Percentiles rank a stretch among this genome's conserved stretches.
Conservation (phyloP, 495 filamentous ascomycete species). For the Talaromyces proteolyticus region DNA sequence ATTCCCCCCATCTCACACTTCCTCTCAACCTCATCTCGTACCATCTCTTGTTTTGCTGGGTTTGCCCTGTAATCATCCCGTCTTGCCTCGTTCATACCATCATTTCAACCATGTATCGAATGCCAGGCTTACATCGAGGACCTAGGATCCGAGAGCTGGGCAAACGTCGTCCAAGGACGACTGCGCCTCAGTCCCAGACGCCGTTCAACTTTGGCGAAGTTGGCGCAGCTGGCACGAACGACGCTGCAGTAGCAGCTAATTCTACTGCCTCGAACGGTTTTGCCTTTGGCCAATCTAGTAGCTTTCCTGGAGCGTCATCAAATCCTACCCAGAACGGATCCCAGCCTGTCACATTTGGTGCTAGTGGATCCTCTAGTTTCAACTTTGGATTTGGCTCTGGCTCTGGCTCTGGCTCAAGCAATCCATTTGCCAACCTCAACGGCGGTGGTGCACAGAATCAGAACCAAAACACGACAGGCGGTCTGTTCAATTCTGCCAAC, state of each 20-base stretch:
- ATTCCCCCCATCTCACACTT: too few relatives aligned
- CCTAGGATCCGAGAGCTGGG: conserved; percentile 4
- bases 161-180: neutral
- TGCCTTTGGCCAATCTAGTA: conserved; percentile 41
- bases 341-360: conserved; percentile 34
- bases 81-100: too few relatives aligned
- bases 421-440: conserved; percentile 34
- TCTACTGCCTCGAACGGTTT: conserved; percentile 29
- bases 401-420: conserved; percentile 20
- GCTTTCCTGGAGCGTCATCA: conserved; percentile 33
- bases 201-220: conserved; percentile 18
- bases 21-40: too few relatives aligned
- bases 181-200: conserved; percentile 2
- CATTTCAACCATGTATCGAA: neutral
- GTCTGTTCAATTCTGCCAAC: conserved; percentile 25
- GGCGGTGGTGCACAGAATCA: conserved; percentile 14
- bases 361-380: conserved; percentile 24
- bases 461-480: conserved; percentile 12
- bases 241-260: conserved; percentile 21
- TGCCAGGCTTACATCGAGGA: neutral
- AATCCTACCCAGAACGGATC: conserved; percentile 22
- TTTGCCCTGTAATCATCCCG: too few relatives aligned
- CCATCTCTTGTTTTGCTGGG: too few relatives aligned
- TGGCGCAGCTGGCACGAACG: conserved; percentile 18
- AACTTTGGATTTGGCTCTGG: conserved; percentile 23